Conservation (phyloP, 306 rosid genomes). For the Ziziphus jujuba region DNA sequence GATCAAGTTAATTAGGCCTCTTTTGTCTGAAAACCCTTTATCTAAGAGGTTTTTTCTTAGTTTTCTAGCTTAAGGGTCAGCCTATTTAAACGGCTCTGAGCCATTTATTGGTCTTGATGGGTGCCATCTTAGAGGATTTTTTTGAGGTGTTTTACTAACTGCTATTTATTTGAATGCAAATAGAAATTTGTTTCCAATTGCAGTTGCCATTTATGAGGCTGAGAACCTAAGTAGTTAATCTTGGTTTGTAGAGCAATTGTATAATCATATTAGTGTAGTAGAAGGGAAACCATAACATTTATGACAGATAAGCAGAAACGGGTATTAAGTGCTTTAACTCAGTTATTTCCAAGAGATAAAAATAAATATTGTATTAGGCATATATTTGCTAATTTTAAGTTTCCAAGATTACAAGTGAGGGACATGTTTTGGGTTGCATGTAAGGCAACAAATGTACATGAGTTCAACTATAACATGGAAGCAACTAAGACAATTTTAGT, state of each 20-base stretch:
- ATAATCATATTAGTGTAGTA: background rate
- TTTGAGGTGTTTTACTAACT: background rate
- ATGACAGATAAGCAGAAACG: background rate
- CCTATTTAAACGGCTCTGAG: background rate
- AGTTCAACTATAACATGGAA: background rate
- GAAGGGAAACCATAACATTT: background rate
- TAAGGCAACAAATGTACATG: background rate
- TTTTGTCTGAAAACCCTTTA: too few relatives aligned
- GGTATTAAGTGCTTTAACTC: background rate
- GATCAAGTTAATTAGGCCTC: too few relatives aligned
- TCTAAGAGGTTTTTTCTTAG: background rate
- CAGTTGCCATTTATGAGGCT: background rate
- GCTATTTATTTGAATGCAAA: background rate
- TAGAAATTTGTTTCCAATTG: background rate
- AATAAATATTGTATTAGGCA: background rate
- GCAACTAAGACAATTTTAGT: too few relatives aligned
- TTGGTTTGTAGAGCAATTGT: background rate
- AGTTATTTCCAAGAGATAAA: background rate
- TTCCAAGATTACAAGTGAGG: background rate
- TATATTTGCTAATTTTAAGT: background rate
- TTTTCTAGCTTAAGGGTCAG: background rate
- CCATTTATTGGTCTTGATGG: background rate
- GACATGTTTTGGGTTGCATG: background rate
- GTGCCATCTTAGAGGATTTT: background rate
- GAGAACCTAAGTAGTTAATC: background rate